Percentiles rank a stretch among this genome's conserved stretches.
Conservation (phyloP, 1,139 yeast genomes). For the Blastobotrys ciferrii region DNA sequence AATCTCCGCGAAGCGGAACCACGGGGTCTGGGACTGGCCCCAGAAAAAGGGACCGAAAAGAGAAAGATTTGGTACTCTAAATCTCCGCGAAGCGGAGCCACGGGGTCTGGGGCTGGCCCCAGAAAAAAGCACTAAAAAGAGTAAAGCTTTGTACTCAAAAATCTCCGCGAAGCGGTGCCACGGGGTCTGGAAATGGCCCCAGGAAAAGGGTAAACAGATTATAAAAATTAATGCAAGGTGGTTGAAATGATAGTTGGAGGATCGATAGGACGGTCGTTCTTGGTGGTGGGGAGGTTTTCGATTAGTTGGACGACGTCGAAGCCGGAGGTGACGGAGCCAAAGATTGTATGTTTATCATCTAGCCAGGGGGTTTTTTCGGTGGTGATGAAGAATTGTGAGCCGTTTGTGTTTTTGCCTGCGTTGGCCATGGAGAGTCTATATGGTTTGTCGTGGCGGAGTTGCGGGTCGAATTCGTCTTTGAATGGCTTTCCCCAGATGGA, state of each 20-base stretch:
- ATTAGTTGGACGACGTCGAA: conserved; percentile 38
- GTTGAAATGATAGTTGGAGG: conserved; percentile 28
- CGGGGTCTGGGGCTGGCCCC: too few species aligned
- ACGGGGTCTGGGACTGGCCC: too few species aligned
- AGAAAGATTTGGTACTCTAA: too few species aligned
- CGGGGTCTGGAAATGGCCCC: background rate
- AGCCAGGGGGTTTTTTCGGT: conserved; percentile 46
- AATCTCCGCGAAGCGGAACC: too few species aligned
- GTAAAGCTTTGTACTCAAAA: too few species aligned
- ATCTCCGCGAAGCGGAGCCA: too few species aligned
- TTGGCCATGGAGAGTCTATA: conserved; percentile 66
- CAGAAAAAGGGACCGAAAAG: too few species aligned
- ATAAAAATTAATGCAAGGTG: background rate
- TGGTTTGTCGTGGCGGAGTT: conserved; percentile 43
- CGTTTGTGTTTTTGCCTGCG: conserved; percentile 58
- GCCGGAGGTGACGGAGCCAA: conserved; percentile 51
- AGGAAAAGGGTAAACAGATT: background rate
- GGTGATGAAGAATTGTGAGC: conserved; percentile 75
- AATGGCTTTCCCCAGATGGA: conserved; percentile 44
- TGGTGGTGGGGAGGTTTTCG: conserved; percentile 32
- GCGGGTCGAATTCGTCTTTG: conserved; percentile 45
- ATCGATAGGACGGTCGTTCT: conserved; percentile 36
- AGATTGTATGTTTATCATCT: conserved; percentile 59
- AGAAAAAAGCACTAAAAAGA: too few species aligned
- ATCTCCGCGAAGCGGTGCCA: too few species aligned